phyloP scores from a whole-genome alignment of 768 basidiomycete species.

The Kwoniella europaea region DNA sequence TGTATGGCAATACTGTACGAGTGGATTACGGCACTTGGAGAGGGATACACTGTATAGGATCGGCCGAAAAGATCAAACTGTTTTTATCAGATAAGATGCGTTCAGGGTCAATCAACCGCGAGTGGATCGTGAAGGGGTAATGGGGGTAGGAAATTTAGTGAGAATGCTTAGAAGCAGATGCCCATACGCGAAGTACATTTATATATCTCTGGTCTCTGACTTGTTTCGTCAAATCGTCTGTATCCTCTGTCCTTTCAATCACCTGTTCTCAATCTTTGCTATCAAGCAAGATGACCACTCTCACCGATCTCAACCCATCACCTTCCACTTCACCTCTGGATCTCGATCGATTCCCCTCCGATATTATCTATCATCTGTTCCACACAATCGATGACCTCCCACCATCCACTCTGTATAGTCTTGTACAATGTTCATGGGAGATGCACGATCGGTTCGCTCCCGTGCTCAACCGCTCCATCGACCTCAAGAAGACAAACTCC shows the following conservation, averaged over 20 bases:
- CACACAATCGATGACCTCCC: constrained; percentile 14
- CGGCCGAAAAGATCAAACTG: not conserved
- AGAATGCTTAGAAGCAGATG: not conserved
- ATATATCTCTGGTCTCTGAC: too few species aligned
- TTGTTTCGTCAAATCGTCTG: too few species aligned
- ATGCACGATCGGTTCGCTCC: constrained; percentile 19
- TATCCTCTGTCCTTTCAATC: too few species aligned
- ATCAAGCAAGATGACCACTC: not conserved
- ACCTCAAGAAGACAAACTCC: constrained; percentile 4
- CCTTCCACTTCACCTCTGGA: not conserved
- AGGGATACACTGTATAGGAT: not conserved
- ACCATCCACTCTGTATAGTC: not conserved
- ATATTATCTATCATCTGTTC: constrained; percentile 15
- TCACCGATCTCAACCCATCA: not conserved
- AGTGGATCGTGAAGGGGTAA: not conserved
- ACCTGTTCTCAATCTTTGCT: too few species aligned
- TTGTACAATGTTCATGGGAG: constrained; percentile 12
- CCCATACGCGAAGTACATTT: too few species aligned
- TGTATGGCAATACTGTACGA: too few species aligned
- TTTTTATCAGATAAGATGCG: constrained; percentile 1
- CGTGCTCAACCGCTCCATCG: not conserved
- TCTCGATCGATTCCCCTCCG: constrained; percentile 9
- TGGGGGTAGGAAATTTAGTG: too few species aligned
- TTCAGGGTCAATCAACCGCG: not conserved
- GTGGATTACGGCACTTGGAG: not conserved